Percentiles rank a stretch among this genome's conserved stretches.
Evolutionary conservation across 2,329 filamentous ascomycete species (phyloP).

Genomic region (Sporothrix variecibatus): DNA sequence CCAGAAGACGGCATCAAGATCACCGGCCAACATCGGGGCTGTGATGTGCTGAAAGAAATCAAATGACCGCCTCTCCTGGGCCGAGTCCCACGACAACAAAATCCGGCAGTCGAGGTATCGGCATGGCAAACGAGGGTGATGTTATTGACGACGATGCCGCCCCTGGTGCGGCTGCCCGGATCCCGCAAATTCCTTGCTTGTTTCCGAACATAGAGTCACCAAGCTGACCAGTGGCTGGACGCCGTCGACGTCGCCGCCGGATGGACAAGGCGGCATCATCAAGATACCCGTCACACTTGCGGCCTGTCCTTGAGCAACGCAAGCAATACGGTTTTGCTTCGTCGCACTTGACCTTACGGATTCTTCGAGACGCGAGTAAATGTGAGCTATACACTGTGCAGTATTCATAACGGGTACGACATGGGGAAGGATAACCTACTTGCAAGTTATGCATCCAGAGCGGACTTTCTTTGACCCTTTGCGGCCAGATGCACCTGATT

Average conservation of each 20-base stretch:
- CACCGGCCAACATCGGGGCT: conserved; percentile 45
- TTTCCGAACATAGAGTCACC: background rate
- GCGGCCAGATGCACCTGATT: conserved; percentile 26
- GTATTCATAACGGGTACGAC: too few relatives aligned
- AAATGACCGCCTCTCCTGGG: conserved; percentile 41
- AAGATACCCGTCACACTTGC: conserved; percentile 58
- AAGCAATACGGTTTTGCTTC: conserved; percentile 55
- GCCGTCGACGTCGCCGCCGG: conserved; percentile 29
- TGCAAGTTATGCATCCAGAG: conserved; percentile 58
- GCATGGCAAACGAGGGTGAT: background rate
- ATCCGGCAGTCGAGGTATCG: conserved; percentile 24
- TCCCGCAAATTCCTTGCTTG: background rate
- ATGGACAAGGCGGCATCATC: conserved; percentile 34
- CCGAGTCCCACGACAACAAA: conserved; percentile 36
- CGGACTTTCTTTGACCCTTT: conserved; percentile 51
- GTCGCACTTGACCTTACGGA: conserved; percentile 60
- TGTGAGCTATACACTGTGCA: background rate
- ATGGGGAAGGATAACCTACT: conserved; percentile 43
- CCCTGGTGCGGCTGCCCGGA: background rate
- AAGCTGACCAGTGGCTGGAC: conserved; percentile 21
- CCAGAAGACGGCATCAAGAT: conserved; percentile 44
- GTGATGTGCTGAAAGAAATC: conserved; percentile 46
- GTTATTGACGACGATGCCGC: background rate
- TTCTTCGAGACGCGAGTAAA: conserved; percentile 39
- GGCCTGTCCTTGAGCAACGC: conserved; percentile 56